Conservation (phyloP, 768 basidiomycete genomes). For the Mrakia blollopis region DNA sequence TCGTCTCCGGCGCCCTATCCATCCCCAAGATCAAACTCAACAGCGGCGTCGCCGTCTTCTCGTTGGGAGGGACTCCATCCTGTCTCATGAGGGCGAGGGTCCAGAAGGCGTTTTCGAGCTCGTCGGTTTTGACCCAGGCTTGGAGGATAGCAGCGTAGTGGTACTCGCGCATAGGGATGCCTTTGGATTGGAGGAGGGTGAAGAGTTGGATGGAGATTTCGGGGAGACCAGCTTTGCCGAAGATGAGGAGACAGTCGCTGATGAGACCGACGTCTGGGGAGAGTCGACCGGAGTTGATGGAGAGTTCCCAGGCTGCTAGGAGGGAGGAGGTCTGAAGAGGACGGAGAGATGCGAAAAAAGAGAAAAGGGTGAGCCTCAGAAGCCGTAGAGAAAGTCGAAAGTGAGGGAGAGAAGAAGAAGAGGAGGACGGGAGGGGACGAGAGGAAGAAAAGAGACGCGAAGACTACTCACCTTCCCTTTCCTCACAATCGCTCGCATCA, state of each 20-base stretch:
- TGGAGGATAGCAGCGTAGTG: constrained; percentile 22
- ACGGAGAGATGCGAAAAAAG: too few relatives aligned
- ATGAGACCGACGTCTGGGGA: constrained; percentile 25
- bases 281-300: constrained; percentile 19
- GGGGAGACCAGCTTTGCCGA: constrained; percentile 20
- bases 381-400: too few relatives aligned
- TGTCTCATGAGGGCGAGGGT: constrained; percentile 10
- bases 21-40: constrained; percentile 19
- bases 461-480: constrained; percentile 15
- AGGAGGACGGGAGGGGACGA: background rate
- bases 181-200: constrained; percentile 1
- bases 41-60: constrained; percentile 13
- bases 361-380: too few relatives aligned
- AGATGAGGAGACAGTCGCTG: constrained; percentile 20
- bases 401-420: background rate
- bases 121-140: constrained; percentile 16
- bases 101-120: constrained; percentile 27
- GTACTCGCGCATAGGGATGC: background rate
- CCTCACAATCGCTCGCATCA: constrained; percentile 15
- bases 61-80: constrained; percentile 11
- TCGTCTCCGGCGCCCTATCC: background rate
- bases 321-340: constrained; percentile 1
- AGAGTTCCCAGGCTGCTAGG: constrained; percentile 19
- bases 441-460: background rate
- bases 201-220: constrained; percentile 19